phyloP scores from a whole-genome alignment of 225 moss, liverwort and hornwort genomes.

The Thuidium tamariscinum region DNA sequence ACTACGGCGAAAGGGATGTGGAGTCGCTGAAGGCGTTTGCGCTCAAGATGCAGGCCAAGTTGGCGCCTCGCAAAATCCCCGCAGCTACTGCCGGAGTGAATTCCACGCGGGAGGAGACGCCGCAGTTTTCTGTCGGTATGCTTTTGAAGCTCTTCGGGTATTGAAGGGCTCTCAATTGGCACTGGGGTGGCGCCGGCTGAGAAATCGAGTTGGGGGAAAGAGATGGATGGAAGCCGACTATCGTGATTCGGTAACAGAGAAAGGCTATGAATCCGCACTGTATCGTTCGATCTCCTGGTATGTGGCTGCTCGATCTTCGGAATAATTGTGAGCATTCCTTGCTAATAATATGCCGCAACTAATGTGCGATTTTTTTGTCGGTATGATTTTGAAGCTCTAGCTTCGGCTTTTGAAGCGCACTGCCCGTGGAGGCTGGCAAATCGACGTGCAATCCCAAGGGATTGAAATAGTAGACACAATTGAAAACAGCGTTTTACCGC shows the following conservation, averaged over 20 bases:
- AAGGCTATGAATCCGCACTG: not conserved
- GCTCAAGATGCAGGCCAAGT: not conserved
- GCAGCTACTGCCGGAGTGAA: not conserved
- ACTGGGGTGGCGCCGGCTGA: not conserved
- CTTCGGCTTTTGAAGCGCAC: not conserved
- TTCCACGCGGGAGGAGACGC: not conserved
- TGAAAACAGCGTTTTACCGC: not conserved
- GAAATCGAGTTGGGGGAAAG: not conserved
- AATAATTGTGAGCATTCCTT: not conserved
- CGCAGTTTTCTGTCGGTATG: not conserved
- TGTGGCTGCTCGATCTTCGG: not conserved
- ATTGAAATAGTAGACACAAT: not conserved
- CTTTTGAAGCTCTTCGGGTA: not conserved
- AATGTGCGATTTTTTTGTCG: too few relatives aligned
- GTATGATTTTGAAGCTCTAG: not conserved
- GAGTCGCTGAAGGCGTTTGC: conserved; percentile 53
- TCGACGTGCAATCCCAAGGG: not conserved
- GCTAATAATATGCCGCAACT: not conserved
- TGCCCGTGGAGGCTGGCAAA: not conserved
- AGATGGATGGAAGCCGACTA: not conserved
- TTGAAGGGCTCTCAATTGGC: not conserved
- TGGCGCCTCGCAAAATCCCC: not conserved
- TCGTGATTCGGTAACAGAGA: not conserved
- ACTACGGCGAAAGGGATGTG: conserved; percentile 39
- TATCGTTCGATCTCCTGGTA: not conserved